Evolutionary conservation across 306 rosid species (phyloP), one percentile per base, ranked within the genome.

Genomic region (Rosa lucieae): DNA sequence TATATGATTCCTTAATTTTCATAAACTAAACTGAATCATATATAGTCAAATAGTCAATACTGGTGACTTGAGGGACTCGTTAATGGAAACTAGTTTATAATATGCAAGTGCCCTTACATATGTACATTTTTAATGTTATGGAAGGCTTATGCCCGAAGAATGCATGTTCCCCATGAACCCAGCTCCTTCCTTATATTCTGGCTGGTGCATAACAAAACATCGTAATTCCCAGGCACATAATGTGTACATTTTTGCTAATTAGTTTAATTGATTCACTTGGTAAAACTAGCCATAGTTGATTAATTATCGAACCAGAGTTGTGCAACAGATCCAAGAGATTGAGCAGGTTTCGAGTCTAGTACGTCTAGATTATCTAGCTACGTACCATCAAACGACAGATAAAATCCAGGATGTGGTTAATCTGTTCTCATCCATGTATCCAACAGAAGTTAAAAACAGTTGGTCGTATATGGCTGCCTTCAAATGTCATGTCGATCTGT

Each of bases 301-400:
- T 10, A 23, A 63, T 63, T 32, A 63, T 32, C 9, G 2, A 15
- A 29, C 40, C 43, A 14, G 10, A 12, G 21, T 15, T 2, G 2
- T 21, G 70, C 70, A 65, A 65, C 44, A 65, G 21, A 65, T 65
- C 44, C 70, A 35, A 35, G 70, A 65, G 70, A 65, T 65, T 14
- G 70, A 65, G 69, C 70, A 32, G 44, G 20, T 65, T 65, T 61
- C 67, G 37, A 63, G 5, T 29, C 3, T 8, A 26, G 18, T 5
- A 61, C 67, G 2, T 61, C 66, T 58, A 12, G 1, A n/a, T 2
- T 2, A 2, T 55, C 17, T 5, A 53, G 8, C 59, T 17, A 56
- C 2, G 65, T 47, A 47, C 3, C 42, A 26, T 63, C 43, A 61
- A 23, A 32, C 10, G 10, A 63, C 39, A 5, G 42, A 20, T 14